Conservation (phyloP, 352 stramenopile species). For the Plasmopara viticola region DNA sequence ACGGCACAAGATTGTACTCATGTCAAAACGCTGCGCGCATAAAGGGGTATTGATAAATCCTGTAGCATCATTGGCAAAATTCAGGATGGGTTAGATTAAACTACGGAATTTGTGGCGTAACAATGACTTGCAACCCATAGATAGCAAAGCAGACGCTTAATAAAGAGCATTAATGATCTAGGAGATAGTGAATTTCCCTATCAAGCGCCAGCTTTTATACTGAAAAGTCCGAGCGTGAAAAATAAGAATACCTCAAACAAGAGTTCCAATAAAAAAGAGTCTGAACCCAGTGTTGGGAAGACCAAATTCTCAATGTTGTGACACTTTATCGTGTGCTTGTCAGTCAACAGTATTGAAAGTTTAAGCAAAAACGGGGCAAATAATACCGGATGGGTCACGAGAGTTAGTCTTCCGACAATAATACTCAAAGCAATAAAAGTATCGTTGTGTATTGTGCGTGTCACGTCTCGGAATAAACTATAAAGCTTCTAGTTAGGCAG, state of each 20-base stretch:
- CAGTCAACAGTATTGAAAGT: constrained; percentile 6
- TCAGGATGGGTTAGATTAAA: not conserved
- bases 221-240: not conserved
- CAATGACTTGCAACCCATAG: not conserved
- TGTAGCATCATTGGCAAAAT: not conserved
- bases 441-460: not conserved
- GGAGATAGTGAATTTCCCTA: not conserved
- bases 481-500: no score
- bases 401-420: not conserved
- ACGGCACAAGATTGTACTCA: not conserved
- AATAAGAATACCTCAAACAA: not conserved
- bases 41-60: not conserved
- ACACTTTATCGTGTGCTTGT: not conserved
- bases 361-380: constrained; percentile 2
- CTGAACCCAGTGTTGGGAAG: no score
- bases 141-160: not conserved
- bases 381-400: not conserved
- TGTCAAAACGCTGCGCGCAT: not conserved
- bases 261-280: not conserved
- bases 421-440: not conserved
- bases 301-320: not conserved
- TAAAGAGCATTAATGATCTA: not conserved
- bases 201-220: not conserved
- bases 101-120: not conserved
- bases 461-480: not conserved